Conservation (phyloP, 2,329 filamentous ascomycete genomes). For the Lizonia empirigonia region DNA sequence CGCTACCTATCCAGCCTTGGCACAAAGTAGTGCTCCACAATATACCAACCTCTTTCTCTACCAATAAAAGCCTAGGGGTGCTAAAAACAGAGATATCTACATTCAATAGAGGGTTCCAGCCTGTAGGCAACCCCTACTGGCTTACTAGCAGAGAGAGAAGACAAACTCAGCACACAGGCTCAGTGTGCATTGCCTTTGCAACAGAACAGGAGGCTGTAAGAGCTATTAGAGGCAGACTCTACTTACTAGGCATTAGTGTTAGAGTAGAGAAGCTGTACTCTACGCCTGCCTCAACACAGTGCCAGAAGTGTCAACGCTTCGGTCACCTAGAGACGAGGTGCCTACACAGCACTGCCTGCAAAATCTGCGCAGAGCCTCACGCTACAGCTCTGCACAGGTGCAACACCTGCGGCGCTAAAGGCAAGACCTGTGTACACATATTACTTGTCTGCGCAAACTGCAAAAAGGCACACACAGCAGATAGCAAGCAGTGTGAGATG, state of each 20-base stretch:
- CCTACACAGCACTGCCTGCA: background rate
- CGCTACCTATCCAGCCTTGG: no score
- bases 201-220: background rate
- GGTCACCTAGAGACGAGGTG: background rate
- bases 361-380: background rate
- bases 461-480: background rate
- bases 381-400: background rate
- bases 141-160: background rate
- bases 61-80: no score
- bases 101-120: background rate
- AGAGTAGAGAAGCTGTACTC: background rate
- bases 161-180: background rate
- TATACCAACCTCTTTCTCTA: no score
- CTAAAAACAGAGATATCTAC: no score
- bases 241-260: background rate
- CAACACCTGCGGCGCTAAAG: background rate
- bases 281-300: background rate
- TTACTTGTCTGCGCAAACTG: background rate
- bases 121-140: background rate
- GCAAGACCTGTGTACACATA: background rate
- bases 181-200: background rate
- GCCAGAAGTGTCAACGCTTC: background rate
- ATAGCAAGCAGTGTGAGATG: background rate
- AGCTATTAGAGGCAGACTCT: background rate
- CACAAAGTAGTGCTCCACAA: no score